These are phyloP conservation scores for Termitomyces sp. DNA, from an alignment of 768 basidiomycete genomes.

Conservation along the genomic window DNA sequence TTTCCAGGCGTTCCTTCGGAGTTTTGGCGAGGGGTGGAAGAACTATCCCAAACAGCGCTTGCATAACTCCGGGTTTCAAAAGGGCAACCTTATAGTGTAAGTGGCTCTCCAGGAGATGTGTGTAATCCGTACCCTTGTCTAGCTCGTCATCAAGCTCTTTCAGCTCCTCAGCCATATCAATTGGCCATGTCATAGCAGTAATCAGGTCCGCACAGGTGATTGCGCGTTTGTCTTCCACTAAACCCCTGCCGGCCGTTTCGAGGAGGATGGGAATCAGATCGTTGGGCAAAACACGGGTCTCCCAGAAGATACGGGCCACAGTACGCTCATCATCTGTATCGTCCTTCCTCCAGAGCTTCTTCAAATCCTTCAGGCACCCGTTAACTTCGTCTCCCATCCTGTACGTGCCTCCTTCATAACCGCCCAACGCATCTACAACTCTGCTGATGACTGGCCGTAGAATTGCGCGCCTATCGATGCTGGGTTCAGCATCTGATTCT, in stretches of 20 bases:
- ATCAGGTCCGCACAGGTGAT: conserved; percentile 84
- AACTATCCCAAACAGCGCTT: conserved; percentile 68
- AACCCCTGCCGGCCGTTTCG: conserved; percentile 71
- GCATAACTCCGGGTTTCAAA: conserved; percentile 61
- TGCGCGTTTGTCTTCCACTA: conserved; percentile 77
- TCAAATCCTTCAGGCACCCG: conserved; percentile 89
- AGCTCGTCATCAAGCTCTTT: conserved; percentile 84
- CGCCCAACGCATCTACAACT: conserved; percentile 80
- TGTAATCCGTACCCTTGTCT: conserved; percentile 84
- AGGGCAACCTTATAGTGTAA: conserved; percentile 84
- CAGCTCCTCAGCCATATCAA: conserved; percentile 91
- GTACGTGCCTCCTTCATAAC: conserved; percentile 61
- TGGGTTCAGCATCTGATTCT: conserved; percentile 21
- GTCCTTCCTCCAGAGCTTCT: conserved; percentile 94
- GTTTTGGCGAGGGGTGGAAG: conserved; percentile 74
- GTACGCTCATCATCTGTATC: conserved; percentile 97
- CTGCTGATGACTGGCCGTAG: conserved; percentile 64
- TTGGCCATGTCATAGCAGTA: conserved; percentile 98
- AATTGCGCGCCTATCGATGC: conserved; percentile 42
- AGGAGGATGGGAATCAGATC: conserved; percentile 86
- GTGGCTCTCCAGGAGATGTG: conserved; percentile 75
- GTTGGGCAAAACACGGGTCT: conserved; percentile 78
- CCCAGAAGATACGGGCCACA: conserved; percentile 89
- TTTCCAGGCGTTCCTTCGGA: conserved; percentile 61
- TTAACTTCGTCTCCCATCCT: conserved; percentile 76